Percentiles rank a stretch among this genome's conserved stretches.
Evolutionary conservation across 2,329 filamentous ascomycete species (phyloP).

Genomic region (Iodosphaeria phyllophila): DNA sequence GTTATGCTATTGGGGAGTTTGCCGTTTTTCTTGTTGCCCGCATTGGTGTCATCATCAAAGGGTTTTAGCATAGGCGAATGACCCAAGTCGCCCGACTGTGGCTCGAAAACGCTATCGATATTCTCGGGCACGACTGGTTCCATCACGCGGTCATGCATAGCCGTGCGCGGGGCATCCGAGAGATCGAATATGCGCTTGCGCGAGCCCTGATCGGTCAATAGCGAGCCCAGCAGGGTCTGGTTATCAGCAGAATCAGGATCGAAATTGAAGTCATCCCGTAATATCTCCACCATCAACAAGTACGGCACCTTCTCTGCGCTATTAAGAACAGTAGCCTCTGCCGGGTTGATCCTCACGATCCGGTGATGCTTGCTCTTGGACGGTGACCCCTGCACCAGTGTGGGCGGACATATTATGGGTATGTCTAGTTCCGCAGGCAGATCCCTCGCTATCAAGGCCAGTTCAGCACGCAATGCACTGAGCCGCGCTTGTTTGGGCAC

Average conservation of each 20-base stretch:
- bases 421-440: slow-evolving; percentile 71
- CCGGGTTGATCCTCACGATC: slow-evolving; percentile 67
- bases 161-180: slow-evolving; percentile 44
- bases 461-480: slow-evolving; percentile 63
- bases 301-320: slow-evolving; percentile 78
- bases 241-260: slow-evolving; percentile 60
- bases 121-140: slow-evolving; percentile 18
- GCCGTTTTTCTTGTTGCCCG: slow-evolving; percentile 15
- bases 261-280: slow-evolving; percentile 69
- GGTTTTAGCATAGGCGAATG: slow-evolving; percentile 51
- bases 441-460: slow-evolving; percentile 65
- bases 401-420: slow-evolving; percentile 62
- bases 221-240: slow-evolving; percentile 37
- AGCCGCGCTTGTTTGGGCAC: slow-evolving; percentile 68
- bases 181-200: slow-evolving; percentile 48
- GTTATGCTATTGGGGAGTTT: slow-evolving; percentile 6
- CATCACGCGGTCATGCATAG: slow-evolving; percentile 18
- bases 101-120: slow-evolving; percentile 66
- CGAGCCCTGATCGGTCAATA: slow-evolving; percentile 37
- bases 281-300: slow-evolving; percentile 66
- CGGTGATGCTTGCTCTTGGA: slow-evolving; percentile 63
- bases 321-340: slow-evolving; percentile 69
- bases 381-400: slow-evolving; percentile 52
- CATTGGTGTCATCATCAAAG: slow-evolving; percentile 30
- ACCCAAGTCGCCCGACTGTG: slow-evolving; percentile 59